Conservation (phyloP, 257 asterid genomes). For the Solanum bulbocastanum region DNA sequence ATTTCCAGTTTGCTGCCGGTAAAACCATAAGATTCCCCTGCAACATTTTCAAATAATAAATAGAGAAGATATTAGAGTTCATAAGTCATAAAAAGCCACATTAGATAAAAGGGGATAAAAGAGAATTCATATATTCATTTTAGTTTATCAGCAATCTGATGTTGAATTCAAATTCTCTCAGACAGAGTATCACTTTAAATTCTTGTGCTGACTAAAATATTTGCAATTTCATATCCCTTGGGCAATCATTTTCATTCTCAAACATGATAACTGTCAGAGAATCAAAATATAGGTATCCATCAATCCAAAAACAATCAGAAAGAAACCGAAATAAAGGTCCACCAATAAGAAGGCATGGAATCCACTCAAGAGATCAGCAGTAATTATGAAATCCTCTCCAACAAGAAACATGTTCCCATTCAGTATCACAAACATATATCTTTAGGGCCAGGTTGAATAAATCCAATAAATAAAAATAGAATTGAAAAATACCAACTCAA, state of each 20-base stretch:
- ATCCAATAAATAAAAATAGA: no score
- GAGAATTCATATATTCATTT: background rate
- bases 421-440: no score
- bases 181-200: background rate
- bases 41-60: constrained; percentile 10
- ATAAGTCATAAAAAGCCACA: background rate
- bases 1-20: constrained; percentile 67
- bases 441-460: no score
- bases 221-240: background rate
- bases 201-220: background rate
- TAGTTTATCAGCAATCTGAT: background rate
- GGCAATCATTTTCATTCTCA: background rate
- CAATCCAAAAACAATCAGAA: no score
- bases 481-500: no score
- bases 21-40: constrained; percentile 75
- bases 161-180: background rate
- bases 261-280: background rate
- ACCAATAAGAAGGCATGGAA: no score
- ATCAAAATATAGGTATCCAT: background rate
- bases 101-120: background rate
- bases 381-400: no score
- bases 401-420: no score
- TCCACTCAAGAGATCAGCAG: no score
- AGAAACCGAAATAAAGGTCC: no score
- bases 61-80: background rate